phyloP scores from a whole-genome alignment of 257 asterid genomes.

The Schizonepeta tenuifolia region DNA sequence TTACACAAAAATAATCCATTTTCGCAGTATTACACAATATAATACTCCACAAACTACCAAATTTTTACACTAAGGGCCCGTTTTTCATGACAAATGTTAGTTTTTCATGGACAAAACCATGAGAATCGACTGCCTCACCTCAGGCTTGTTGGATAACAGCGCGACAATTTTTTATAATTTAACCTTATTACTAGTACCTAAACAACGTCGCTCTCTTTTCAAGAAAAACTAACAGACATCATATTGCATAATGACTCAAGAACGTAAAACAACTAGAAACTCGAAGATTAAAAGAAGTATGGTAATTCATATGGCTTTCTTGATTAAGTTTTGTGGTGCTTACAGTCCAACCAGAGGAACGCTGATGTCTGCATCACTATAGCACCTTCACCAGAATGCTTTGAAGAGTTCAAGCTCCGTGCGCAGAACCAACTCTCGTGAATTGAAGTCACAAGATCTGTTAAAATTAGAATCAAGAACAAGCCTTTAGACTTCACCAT shows the following conservation, averaged over 20 bases:
- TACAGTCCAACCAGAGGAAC: constrained; percentile 84
- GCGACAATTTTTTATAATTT: no score
- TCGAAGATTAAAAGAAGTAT: not conserved
- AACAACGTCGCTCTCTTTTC: no score
- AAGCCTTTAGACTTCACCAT: constrained; percentile 15
- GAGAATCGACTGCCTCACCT: no score
- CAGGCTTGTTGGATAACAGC: no score
- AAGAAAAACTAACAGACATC: no score
- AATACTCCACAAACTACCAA: no score
- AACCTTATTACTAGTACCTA: no score
- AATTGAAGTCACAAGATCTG: constrained; percentile 91
- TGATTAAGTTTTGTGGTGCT: constrained; percentile 31
- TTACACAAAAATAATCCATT: no score
- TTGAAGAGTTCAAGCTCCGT: constrained; percentile 71
- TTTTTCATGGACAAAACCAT: no score
- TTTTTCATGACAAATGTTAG: no score
- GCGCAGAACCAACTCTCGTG: constrained; percentile 93
- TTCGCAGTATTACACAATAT: no score
- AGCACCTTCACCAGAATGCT: constrained; percentile 91
- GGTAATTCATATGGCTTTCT: not conserved
- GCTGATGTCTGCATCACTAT: constrained; percentile 78
- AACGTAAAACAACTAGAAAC: not conserved
- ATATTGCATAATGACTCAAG: not conserved
- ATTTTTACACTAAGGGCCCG: no score
- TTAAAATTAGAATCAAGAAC: constrained; percentile 1